Evolutionary conservation across 2,329 filamentous ascomycete species (phyloP).

Genomic region (Sphaerulina vaccinii): DNA sequence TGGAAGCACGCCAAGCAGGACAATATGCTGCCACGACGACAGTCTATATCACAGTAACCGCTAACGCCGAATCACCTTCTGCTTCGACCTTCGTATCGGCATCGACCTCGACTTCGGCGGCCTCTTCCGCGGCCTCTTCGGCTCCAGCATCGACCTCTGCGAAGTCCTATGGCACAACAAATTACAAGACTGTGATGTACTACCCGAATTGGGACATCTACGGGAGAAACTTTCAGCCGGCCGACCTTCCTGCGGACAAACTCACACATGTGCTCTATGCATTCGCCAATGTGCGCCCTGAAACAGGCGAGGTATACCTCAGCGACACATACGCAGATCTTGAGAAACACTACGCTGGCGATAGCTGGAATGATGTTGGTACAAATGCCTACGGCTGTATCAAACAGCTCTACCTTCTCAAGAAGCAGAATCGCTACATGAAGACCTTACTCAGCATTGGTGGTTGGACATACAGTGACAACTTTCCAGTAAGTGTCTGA

Average conservation of each 20-base stretch:
- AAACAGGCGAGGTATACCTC: constrained; percentile 75
- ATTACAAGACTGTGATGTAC: constrained; percentile 24
- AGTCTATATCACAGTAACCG: not conserved
- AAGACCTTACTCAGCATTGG: constrained; percentile 82
- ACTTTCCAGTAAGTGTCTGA: constrained; percentile 58
- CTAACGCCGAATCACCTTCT: not conserved
- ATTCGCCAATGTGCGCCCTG: constrained; percentile 80
- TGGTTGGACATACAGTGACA: constrained; percentile 75
- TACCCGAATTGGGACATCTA: constrained; percentile 35
- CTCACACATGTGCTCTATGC: constrained; percentile 91
- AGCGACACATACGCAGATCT: constrained; percentile 68
- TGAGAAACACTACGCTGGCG: constrained; percentile 66
- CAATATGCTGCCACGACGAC: not conserved
- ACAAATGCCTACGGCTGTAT: constrained; percentile 73
- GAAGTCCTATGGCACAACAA: not conserved
- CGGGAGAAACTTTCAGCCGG: constrained; percentile 69
- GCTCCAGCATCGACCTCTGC: not conserved
- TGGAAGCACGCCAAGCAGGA: not conserved
- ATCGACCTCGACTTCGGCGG: not conserved
- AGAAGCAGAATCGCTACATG: constrained; percentile 71
- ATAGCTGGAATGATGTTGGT: constrained; percentile 64
- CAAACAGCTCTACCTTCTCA: constrained; percentile 73
- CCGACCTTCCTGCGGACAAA: constrained; percentile 74
- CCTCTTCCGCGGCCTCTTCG: not conserved
- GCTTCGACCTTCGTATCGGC: not conserved